Conservation (phyloP, 2,329 filamentous ascomycete species). For the Geosmithia morbida region DNA sequence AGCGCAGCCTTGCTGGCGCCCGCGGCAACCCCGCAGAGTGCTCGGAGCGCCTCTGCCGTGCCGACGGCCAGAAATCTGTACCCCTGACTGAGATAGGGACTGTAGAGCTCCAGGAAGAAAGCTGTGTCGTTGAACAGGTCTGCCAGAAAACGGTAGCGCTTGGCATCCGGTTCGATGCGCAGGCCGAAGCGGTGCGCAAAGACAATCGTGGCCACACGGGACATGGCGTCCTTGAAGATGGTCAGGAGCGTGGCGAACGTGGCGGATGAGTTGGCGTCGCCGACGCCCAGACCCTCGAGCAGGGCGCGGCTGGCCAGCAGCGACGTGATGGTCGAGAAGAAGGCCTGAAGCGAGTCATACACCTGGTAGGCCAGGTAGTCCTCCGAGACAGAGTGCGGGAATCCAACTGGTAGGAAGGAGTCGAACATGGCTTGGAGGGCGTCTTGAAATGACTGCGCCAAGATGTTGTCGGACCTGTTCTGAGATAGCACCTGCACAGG, state of each 20-base stretch:
- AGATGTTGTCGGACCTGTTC: constrained; percentile 8
- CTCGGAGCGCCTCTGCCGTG: constrained; percentile 33
- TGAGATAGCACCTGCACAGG: neutral
- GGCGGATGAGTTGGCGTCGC: constrained; percentile 63
- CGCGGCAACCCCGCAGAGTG: constrained; percentile 77
- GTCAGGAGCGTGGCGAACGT: constrained; percentile 72
- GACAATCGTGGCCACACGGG: constrained; percentile 68
- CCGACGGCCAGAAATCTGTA: constrained; percentile 35
- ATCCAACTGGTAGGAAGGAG: constrained; percentile 78
- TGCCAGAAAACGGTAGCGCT: constrained; percentile 74
- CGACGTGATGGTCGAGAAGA: constrained; percentile 68
- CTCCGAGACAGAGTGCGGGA: constrained; percentile 68
- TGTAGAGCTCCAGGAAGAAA: constrained; percentile 74
- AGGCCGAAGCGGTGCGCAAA: constrained; percentile 69
- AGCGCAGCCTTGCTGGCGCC: constrained; percentile 82
- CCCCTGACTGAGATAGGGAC: constrained; percentile 50
- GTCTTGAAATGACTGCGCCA: constrained; percentile 14
- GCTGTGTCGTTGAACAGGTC: constrained; percentile 81
- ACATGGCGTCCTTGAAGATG: constrained; percentile 69
- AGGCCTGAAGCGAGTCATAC: constrained; percentile 68
- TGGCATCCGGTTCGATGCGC: constrained; percentile 79
- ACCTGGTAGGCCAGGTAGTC: constrained; percentile 68
- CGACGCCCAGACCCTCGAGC: constrained; percentile 67
- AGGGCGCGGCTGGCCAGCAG: constrained; percentile 73
- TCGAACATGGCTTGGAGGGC: constrained; percentile 35